Evolutionary conservation across 23 red algal species (phyloP).

Genomic region (Agarophyton chilense): DNA sequence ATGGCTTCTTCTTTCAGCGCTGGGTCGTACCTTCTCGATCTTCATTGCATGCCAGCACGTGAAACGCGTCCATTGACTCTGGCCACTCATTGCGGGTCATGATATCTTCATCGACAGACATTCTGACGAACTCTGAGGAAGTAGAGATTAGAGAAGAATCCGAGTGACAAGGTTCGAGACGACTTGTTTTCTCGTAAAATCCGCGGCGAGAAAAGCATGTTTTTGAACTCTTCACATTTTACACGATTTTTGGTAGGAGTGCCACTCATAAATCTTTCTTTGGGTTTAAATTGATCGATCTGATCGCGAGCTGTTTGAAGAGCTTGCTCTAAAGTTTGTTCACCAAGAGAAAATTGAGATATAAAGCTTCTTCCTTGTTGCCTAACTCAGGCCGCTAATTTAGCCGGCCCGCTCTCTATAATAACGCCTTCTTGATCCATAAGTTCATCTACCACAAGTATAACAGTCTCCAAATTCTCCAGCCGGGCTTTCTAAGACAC

Average conservation of each 20-base stretch:
- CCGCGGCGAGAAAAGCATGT: no score
- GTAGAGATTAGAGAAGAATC: no score
- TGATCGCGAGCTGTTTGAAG: conserved; percentile 80
- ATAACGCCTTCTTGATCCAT: conserved; percentile 92
- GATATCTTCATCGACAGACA: no score
- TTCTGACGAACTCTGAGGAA: no score
- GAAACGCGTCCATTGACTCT: no score
- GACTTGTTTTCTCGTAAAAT: no score
- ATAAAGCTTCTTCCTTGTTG: conserved; percentile 63
- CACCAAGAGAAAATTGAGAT: conserved; percentile 72
- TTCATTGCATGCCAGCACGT: no score
- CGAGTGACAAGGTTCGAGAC: no score
- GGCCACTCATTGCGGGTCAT: no score
- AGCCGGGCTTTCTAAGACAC: conserved; percentile 76
- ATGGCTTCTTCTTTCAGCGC: no score
- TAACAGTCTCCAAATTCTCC: conserved; percentile 71
- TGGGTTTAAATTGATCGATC: conserved; percentile 68
- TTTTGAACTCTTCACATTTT: no score
- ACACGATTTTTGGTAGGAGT: not conserved
- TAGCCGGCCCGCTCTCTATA: conserved; percentile 75
- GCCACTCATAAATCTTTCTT: not conserved
- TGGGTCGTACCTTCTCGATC: no score
- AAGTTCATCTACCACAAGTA: conserved; percentile 86
- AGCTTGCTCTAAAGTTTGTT: conserved; percentile 79
- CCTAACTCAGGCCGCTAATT: conserved; percentile 66